Conservation (phyloP, 1,284 basidiomycete species). For the Tilletiaria anomala region DNA sequence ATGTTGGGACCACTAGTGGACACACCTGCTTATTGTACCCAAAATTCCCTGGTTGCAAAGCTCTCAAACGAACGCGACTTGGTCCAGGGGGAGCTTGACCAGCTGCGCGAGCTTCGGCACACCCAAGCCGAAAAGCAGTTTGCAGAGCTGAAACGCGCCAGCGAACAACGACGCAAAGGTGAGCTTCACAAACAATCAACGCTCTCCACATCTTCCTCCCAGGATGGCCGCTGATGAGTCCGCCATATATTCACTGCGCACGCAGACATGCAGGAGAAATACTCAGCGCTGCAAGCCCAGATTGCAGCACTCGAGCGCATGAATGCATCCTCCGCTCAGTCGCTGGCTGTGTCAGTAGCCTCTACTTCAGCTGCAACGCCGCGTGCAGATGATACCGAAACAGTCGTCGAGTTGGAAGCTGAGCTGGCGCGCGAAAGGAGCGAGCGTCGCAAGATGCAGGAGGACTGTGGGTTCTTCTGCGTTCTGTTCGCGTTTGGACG, state of each 20-base stretch:
- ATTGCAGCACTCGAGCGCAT: neutral
- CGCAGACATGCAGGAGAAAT: neutral
- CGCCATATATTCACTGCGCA: neutral
- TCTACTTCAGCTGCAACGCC: no score
- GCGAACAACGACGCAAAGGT: conserved; percentile 13
- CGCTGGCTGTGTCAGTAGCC: no score
- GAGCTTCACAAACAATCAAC: neutral
- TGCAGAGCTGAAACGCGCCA: conserved; percentile 19
- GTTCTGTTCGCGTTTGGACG: no score
- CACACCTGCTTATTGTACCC: no score
- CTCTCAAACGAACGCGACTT: no score
- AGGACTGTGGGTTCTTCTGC: no score
- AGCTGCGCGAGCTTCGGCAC: conserved; percentile 21
- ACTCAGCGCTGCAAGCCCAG: neutral
- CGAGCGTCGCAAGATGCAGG: no score
- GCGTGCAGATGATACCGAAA: no score
- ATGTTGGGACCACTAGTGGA: no score
- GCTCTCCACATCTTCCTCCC: conserved; percentile 4
- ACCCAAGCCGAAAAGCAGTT: conserved; percentile 23
- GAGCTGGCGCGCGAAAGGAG: no score
- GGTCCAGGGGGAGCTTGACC: conserved; percentile 22
- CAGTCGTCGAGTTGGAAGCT: no score
- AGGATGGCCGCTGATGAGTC: neutral
- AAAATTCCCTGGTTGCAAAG: no score
- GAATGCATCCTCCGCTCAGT: neutral